Evolutionary conservation across 2,329 filamentous ascomycete genomes (phyloP), one percentile per base, ranked within the genome.

Genomic region (Cercospora canescens): DNA sequence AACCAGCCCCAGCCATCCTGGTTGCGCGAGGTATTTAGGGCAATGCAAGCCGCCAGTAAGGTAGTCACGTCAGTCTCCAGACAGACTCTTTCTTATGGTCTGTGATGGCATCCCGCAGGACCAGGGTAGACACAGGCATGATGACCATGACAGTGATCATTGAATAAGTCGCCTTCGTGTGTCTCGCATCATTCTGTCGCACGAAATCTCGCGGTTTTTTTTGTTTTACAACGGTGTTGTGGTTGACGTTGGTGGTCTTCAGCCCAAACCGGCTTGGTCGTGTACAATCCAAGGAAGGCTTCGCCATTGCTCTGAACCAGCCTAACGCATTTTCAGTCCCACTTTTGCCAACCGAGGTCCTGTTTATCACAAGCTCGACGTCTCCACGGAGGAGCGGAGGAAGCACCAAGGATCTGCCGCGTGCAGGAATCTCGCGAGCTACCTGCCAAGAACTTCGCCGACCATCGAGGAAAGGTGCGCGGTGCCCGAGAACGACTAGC

Each of bases 141-240:
- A 56, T 56, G 52, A 56, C 52, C 52, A 56, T 35, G 52, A 16
- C 52, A 56, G 28, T 56, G 52, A 56, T 56, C 52, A 56, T 35
- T 48, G n/a, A 48, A 48, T 18, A 24, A 35, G 18, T 56, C 30
- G 28, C 18, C 30, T 28, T 28, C 45, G 28, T 30, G 45, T 16
- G 6, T 52, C 45, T 14, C 24, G 24, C 24, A 52, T 52, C 14
- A 24, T 24, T 16, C 16, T 12, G 12, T 52, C 26, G 45, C 26
- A 7, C n/a, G 45, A 30, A 28, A 24, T 28, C 28, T 52, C 28
- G 45, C 26, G 45, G 45, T 52, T 52, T 12, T 3, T 30, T n/a
- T 52, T n/a, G 45, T 28, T 14, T 24, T 21, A 45, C n/a, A 18
- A 21, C 41, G 41, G 24, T 45, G 41, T 45, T 11, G n/a, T n/a